Evolutionary conservation across 2,329 filamentous ascomycete genomes (phyloP).

Genomic region (Ceratocystis diversiconidia): DNA sequence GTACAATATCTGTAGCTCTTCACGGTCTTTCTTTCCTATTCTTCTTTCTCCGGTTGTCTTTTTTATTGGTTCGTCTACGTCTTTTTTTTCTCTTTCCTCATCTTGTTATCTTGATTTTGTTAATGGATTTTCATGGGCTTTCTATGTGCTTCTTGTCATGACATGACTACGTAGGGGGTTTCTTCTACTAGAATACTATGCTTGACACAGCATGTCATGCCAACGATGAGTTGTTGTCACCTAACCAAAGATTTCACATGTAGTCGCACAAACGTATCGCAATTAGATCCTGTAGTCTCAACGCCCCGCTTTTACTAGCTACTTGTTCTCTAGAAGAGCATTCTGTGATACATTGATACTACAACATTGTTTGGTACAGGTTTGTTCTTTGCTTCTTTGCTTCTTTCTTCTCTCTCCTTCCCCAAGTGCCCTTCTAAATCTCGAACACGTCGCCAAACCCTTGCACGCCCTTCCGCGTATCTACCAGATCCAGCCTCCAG

Average conservation of each 20-base stretch:
- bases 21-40: not conserved
- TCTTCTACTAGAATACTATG: not conserved
- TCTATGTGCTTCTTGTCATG: not conserved
- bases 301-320: too few species aligned
- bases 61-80: not conserved
- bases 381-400: not conserved
- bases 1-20: constrained; percentile 1
- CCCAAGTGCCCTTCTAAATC: constrained; percentile 28
- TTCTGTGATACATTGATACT: too few species aligned
- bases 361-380: too few species aligned
- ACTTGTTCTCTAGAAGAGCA: too few species aligned
- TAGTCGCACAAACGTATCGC: too few species aligned
- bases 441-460: constrained; percentile 52
- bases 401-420: not conserved
- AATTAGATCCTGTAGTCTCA: too few species aligned
- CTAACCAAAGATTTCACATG: too few species aligned
- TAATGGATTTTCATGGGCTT: not conserved
- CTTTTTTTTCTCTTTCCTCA: not conserved
- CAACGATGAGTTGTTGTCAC: too few species aligned
- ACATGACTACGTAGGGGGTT: not conserved
- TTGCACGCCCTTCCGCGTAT: constrained; percentile 41
- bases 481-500: constrained; percentile 51
- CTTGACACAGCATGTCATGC: not conserved
- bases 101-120: not conserved
- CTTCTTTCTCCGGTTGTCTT: not conserved